These are phyloP conservation scores for Akanthomyces dipterigenus DNA, from an alignment of 2,329 filamentous ascomycete genomes.

Conservation along the genomic window DNA sequence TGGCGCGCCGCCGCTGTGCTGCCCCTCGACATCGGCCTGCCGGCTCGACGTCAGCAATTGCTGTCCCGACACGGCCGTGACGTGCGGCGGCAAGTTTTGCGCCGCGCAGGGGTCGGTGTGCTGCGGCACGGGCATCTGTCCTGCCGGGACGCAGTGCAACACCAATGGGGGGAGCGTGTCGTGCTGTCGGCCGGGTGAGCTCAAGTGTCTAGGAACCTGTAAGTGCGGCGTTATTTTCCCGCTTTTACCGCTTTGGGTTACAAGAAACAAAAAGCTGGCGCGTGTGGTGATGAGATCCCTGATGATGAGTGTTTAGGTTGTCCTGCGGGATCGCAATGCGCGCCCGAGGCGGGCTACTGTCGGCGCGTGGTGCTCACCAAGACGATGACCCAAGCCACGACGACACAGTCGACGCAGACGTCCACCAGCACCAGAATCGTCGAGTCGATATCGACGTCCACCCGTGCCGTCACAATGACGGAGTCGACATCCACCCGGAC, in stretches of 20 bases:
- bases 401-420: too few species aligned
- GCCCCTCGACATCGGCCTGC: background rate
- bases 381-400: background rate
- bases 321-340: background rate
- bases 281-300: too few species aligned
- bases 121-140: background rate
- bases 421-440: background rate
- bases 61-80: slow-evolving; percentile 1
- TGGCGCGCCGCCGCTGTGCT: background rate
- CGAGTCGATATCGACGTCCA: background rate
- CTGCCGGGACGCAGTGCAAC: background rate
- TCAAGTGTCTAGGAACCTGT: background rate
- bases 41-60: background rate
- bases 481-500: background rate
- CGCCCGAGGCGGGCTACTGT: background rate
- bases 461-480: background rate
- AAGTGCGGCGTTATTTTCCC: background rate
- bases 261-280: too few species aligned
- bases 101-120: background rate
- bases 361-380: background rate
- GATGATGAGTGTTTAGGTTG: background rate
- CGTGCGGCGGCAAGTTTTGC: background rate
- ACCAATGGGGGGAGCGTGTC: background rate
- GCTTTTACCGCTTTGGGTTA: too few species aligned
- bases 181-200: background rate